These are phyloP conservation scores for Aquilaria malaccensis DNA, from an alignment of 345 rosid genomes.

Conservation along the genomic window DNA sequence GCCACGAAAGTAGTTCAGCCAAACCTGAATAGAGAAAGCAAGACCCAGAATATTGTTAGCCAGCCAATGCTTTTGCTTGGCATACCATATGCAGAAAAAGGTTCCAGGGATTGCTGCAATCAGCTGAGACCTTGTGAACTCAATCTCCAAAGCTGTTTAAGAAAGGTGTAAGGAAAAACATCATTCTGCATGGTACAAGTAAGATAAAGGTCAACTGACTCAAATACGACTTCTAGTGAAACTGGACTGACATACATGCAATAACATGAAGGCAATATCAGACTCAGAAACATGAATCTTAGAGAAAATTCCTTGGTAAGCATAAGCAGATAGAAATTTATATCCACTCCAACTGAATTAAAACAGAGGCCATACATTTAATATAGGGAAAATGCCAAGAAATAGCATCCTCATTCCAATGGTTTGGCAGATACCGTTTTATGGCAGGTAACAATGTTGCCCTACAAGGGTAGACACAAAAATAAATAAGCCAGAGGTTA, in stretches of 20 bases:
- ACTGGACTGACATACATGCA: slow-evolving; percentile 1
- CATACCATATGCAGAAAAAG: slow-evolving; percentile 93
- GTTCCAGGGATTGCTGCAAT: slow-evolving; percentile 62
- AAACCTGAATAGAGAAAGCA: slow-evolving; percentile 98
- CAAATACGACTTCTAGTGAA: slow-evolving; percentile 11
- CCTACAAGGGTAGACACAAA: slow-evolving; percentile 32
- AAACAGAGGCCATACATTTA: slow-evolving; percentile 42
- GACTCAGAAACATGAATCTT: not conserved
- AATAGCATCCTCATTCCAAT: slow-evolving; percentile 74
- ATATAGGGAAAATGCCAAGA: slow-evolving; percentile 69
- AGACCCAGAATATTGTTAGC: slow-evolving; percentile 94
- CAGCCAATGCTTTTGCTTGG: slow-evolving; percentile 92
- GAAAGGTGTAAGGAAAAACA: slow-evolving; percentile 25
- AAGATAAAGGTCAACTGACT: slow-evolving; percentile 20
- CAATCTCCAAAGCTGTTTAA: slow-evolving; percentile 73
- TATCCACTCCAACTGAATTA: not conserved
- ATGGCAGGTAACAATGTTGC: slow-evolving; percentile 82
- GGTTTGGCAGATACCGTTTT: slow-evolving; percentile 55
- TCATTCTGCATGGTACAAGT: slow-evolving; percentile 32
- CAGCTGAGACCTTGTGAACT: slow-evolving; percentile 58
- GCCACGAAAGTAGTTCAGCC: not conserved
- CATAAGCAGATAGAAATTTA: not conserved
- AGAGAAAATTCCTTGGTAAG: not conserved
- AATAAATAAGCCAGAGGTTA: slow-evolving; percentile 5
- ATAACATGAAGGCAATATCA: not conserved